Conservation (phyloP, 129 eudicot species). For the Oenanthe sinensis region DNA sequence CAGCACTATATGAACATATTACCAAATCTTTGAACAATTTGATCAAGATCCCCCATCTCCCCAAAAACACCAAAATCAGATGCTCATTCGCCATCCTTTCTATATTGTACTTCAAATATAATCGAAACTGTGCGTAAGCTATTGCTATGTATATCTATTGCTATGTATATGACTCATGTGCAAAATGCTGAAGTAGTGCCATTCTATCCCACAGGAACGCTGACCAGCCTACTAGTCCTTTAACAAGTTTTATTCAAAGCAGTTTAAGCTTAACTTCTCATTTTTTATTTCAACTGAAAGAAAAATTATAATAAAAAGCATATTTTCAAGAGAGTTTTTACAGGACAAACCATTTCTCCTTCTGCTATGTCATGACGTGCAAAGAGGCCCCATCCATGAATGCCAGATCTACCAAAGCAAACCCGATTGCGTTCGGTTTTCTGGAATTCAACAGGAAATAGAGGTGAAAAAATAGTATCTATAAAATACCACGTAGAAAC, state of each 20-base stretch:
- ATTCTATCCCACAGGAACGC: background rate
- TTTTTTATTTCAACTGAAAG: background rate
- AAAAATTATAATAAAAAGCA: background rate
- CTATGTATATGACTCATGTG: background rate
- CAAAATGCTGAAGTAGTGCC: background rate
- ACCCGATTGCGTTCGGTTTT: constrained; percentile 86
- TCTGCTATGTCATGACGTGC: constrained; percentile 75
- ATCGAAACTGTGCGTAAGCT: background rate
- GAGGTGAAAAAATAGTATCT: constrained; percentile 4
- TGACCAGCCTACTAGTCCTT: background rate
- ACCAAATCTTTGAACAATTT: background rate
- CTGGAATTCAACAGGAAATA: constrained; percentile 36
- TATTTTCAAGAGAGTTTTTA: background rate
- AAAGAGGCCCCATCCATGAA: constrained; percentile 99
- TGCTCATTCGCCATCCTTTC: background rate
- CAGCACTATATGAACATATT: background rate
- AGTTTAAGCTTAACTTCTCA: background rate
- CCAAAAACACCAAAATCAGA: background rate
- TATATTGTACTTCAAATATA: background rate
- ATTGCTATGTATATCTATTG: background rate
- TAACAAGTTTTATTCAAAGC: background rate
- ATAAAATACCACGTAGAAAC: background rate
- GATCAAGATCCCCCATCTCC: background rate
- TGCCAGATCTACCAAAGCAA: constrained; percentile 93
- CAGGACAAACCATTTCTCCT: constrained; percentile 84